Evolutionary conservation across 305 asterid species (phyloP).

Genomic region (Ilex paraguariensis): DNA sequence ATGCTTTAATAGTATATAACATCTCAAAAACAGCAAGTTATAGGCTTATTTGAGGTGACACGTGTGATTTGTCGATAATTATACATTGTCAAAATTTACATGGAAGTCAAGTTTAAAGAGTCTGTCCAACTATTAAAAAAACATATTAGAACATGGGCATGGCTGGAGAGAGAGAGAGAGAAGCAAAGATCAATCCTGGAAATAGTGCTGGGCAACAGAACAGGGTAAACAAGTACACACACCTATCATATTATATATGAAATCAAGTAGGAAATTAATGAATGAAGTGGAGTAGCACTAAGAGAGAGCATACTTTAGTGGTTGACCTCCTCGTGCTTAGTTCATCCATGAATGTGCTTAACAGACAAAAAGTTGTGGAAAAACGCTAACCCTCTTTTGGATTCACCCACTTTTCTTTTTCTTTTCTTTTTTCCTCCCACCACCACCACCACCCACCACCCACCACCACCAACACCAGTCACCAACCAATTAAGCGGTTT

Average conservation of each 20-base stretch:
- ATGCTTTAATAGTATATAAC: too few relatives aligned
- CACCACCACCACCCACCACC: too few relatives aligned
- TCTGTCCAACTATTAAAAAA: too few relatives aligned
- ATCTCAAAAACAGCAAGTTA: too few relatives aligned
- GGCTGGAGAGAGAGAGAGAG: not conserved
- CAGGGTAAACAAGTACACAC: not conserved
- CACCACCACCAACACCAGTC: too few relatives aligned
- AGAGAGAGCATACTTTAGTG: slow-evolving; percentile 21
- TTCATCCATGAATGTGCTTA: slow-evolving; percentile 26
- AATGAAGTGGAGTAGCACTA: slow-evolving; percentile 18
- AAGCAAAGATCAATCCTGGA: not conserved
- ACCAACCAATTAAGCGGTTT: not conserved
- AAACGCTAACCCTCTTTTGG: slow-evolving; percentile 4
- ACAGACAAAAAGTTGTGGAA: slow-evolving; percentile 11
- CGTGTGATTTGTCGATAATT: too few relatives aligned
- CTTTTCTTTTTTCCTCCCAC: not conserved
- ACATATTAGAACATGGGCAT: too few relatives aligned
- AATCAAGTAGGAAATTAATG: not conserved
- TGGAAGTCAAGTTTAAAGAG: too few relatives aligned
- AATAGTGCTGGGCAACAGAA: too few relatives aligned
- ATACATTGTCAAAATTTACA: too few relatives aligned
- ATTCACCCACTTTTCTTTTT: slow-evolving; percentile 14
- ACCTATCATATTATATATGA: not conserved
- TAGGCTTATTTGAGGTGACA: too few relatives aligned
- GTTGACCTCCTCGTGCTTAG: slow-evolving; percentile 37